phyloP scores from a whole-genome alignment of 2,329 filamentous ascomycete species.

The Beauveria pseudobassiana region DNA sequence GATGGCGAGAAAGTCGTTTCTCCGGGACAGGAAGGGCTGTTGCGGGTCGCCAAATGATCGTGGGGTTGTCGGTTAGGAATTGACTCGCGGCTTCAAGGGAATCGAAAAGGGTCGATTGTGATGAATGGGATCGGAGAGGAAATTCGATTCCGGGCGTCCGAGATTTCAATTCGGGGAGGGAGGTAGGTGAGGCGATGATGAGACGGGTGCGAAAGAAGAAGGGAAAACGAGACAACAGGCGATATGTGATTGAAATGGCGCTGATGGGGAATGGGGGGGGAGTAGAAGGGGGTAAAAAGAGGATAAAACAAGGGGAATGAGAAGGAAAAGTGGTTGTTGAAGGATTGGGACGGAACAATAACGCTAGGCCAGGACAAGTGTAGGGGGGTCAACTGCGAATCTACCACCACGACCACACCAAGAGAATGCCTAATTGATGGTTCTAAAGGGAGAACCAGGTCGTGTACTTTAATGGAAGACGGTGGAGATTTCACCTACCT shows the following conservation, averaged over 20 bases:
- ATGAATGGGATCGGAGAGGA: not conserved
- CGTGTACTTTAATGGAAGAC: too few relatives aligned
- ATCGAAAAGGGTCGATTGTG: not conserved
- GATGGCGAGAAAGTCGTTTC: not conserved
- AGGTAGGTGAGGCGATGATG: not conserved
- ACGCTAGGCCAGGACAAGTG: not conserved
- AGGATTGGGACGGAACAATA: slow-evolving; percentile 9
- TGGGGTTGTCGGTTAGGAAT: slow-evolving; percentile 4
- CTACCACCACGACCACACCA: too few relatives aligned
- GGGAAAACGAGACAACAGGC: not conserved
- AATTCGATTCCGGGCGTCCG: not conserved
- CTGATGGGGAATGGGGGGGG: not conserved
- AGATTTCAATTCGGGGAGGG: not conserved
- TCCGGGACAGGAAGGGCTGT: not conserved
- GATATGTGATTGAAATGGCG: slow-evolving; percentile 6
- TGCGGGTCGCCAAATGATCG: slow-evolving; percentile 9
- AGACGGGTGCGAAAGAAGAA: not conserved
- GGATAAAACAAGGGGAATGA: slow-evolving; percentile 1
- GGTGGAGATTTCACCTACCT: not conserved
- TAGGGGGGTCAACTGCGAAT: too few relatives aligned
- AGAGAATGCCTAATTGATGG: too few relatives aligned
- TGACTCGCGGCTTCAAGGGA: slow-evolving; percentile 1
- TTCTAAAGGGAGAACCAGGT: not conserved
- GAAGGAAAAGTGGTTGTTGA: slow-evolving; percentile 6
- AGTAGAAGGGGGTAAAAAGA: not conserved